Evolutionary conservation across 176 grass and related monocot species (phyloP).

Genomic region (Aegilops longissima): DNA sequence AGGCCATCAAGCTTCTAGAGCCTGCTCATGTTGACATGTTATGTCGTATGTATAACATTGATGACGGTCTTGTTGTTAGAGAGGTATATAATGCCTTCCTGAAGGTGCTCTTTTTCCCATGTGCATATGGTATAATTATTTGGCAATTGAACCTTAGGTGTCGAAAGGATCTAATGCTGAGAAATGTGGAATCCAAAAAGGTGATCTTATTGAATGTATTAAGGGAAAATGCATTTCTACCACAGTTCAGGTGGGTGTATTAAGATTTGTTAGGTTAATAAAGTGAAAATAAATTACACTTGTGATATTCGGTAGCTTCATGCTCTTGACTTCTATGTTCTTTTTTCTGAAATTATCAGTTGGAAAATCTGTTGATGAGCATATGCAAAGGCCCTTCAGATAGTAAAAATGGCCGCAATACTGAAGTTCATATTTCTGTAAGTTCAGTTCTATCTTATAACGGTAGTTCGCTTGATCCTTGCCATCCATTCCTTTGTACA

Average conservation of each 20-base stretch:
- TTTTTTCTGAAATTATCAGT: slow-evolving; percentile 2
- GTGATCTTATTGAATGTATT: slow-evolving; percentile 4
- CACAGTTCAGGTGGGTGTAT: not conserved
- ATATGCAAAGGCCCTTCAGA: not conserved
- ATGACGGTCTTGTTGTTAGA: slow-evolving; percentile 20
- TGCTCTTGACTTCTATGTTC: not conserved
- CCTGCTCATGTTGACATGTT: not conserved
- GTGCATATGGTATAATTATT: not conserved
- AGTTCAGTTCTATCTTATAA: not conserved
- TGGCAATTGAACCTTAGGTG: not conserved
- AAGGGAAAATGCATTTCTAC: not conserved
- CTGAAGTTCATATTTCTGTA: not conserved
- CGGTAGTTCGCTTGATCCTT: not conserved
- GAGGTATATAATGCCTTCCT: not conserved
- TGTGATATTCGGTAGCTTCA: not conserved
- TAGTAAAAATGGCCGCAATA: too few species aligned
- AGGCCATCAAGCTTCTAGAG: slow-evolving; percentile 17
- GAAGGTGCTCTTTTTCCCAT: not conserved
- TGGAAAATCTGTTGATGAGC: slow-evolving; percentile 9
- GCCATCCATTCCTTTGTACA: not conserved
- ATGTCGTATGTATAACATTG: not conserved
- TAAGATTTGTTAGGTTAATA: not conserved
- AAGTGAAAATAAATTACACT: not conserved
- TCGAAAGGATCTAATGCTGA: slow-evolving; percentile 10
- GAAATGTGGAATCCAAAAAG: not conserved